These are phyloP conservation scores for Chaetomium tenue DNA, from an alignment of 495 filamentous ascomycete species.

Conservation along the genomic window DNA sequence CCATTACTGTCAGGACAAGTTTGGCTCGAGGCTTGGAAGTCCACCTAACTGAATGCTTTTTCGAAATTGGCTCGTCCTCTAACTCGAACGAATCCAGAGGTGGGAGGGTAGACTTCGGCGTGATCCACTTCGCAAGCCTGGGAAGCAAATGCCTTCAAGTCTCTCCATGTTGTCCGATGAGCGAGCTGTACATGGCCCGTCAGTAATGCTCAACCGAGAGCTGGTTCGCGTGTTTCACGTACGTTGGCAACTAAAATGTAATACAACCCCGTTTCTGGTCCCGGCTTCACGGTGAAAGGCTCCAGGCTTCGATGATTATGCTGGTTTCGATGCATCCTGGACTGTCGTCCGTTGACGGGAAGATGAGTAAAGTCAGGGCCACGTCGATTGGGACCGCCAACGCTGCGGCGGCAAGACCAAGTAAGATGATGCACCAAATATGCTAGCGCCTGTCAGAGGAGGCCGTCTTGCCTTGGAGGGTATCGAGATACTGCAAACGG, in stretches of 20 bases:
- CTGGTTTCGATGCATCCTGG: conserved; percentile 17
- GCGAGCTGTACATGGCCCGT: conserved; percentile 19
- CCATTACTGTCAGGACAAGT: not conserved
- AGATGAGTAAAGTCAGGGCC: not conserved
- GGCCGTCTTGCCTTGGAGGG: not conserved
- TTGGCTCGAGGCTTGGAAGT: too few relatives aligned
- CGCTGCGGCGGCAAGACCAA: not conserved
- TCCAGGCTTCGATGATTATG: conserved; percentile 7
- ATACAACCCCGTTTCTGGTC: conserved; percentile 26
- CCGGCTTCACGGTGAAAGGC: conserved; percentile 21
- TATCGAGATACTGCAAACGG: not conserved
- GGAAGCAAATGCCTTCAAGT: conserved; percentile 25
- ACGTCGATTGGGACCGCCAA: not conserved
- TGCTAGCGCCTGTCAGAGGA: not conserved
- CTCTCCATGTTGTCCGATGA: conserved; percentile 28
- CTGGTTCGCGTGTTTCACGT: not conserved
- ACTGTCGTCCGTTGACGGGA: not conserved
- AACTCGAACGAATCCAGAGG: conserved; percentile 27
- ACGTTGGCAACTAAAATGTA: conserved; percentile 31
- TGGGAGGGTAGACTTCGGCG: conserved; percentile 28
- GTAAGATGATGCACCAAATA: not conserved
- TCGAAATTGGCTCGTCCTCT: conserved; percentile 28
- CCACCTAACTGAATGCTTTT: conserved; percentile 26
- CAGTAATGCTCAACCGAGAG: not conserved
- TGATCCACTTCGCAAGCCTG: conserved; percentile 27